Evolutionary conservation across 139 green algal species (phyloP).

Genomic region (Micromonas commoda): DNA sequence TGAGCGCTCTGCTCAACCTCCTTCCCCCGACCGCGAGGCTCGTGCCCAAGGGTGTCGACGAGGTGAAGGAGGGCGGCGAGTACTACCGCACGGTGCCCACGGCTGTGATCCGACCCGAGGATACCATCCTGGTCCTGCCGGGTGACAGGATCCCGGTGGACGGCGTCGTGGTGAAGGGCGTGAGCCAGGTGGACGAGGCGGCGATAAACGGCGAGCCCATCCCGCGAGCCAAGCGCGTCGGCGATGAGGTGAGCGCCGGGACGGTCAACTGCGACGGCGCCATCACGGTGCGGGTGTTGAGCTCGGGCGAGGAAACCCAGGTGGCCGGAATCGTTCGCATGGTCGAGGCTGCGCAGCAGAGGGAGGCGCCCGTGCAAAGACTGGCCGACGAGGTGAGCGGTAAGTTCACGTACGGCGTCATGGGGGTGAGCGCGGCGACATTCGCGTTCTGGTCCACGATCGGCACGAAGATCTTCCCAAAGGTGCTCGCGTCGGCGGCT

Average conservation of each 20-base stretch:
- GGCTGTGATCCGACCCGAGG: slow-evolving; percentile 37
- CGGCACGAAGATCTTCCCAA: slow-evolving; percentile 22
- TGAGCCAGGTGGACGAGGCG: slow-evolving; percentile 69
- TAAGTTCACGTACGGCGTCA: slow-evolving; percentile 84
- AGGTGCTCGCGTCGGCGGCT: background rate
- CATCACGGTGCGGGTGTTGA: slow-evolving; percentile 54
- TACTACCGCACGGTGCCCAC: background rate
- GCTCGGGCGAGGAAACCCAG: slow-evolving; percentile 56
- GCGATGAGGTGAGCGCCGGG: slow-evolving; percentile 61
- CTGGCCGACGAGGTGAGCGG: slow-evolving; percentile 82
- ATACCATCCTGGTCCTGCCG: slow-evolving; percentile 74
- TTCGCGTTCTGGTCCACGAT: slow-evolving; percentile 77
- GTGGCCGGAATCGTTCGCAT: slow-evolving; percentile 58
- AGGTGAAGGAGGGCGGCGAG: background rate
- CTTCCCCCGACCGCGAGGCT: slow-evolving; percentile 71
- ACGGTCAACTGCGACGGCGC: slow-evolving; percentile 63
- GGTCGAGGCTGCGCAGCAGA: slow-evolving; percentile 47
- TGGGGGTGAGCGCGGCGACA: slow-evolving; percentile 69
- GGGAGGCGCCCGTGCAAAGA: slow-evolving; percentile 81
- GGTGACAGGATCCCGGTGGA: slow-evolving; percentile 86
- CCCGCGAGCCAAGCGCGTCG: slow-evolving; percentile 47
- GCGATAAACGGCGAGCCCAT: slow-evolving; percentile 73
- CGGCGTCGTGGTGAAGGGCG: slow-evolving; percentile 62
- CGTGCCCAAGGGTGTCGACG: slow-evolving; percentile 9
- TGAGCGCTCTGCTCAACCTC: slow-evolving; percentile 79